Evolutionary conservation across 192 early-diverging fungal genomes (phyloP).

Genomic region (Backusella morwellensis): DNA sequence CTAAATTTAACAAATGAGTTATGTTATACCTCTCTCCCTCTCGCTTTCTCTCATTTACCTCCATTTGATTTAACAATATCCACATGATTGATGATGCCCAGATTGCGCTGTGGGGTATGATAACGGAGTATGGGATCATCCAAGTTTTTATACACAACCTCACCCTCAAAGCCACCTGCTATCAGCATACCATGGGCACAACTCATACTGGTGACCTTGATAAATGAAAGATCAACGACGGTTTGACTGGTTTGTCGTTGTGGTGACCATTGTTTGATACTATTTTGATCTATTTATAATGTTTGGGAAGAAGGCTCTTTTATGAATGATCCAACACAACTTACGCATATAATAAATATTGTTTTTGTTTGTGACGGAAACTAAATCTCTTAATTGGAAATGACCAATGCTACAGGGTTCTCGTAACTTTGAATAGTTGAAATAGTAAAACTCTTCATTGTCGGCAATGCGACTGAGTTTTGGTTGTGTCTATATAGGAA

Average conservation of each 20-base stretch:
- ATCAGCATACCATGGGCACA: slow-evolving; percentile 42
- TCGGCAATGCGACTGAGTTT: slow-evolving; percentile 23
- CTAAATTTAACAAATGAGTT: slow-evolving; percentile 3
- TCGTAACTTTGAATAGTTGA: slow-evolving; percentile 41
- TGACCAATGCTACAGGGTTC: slow-evolving; percentile 55
- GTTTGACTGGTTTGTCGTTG: slow-evolving; percentile 28
- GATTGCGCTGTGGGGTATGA: slow-evolving; percentile 16
- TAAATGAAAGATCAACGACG: slow-evolving; percentile 27
- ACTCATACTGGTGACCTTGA: slow-evolving; percentile 53
- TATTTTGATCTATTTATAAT: slow-evolving; percentile 33
- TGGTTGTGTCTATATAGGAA: background rate
- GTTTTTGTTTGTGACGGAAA: slow-evolving; percentile 59
- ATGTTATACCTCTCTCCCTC: no score
- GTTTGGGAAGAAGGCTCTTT: background rate
- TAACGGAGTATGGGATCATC: slow-evolving; percentile 8
- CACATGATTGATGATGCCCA: slow-evolving; percentile 64
- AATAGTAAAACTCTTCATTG: slow-evolving; percentile 43
- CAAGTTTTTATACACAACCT: slow-evolving; percentile 33
- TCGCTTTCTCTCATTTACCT: slow-evolving; percentile 17
- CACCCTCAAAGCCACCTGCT: slow-evolving; percentile 54
- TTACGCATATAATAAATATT: slow-evolving; percentile 56
- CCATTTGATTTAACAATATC: slow-evolving; percentile 46
- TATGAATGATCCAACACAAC: background rate
- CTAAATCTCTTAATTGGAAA: slow-evolving; percentile 63
- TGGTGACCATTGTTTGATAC: slow-evolving; percentile 46